A percentile compares a stretch with the other conserved stretches of the same genome.
phyloP scores from a whole-genome alignment of 2,329 filamentous ascomycete genomes.

The Epichloe coenophiala region DNA sequence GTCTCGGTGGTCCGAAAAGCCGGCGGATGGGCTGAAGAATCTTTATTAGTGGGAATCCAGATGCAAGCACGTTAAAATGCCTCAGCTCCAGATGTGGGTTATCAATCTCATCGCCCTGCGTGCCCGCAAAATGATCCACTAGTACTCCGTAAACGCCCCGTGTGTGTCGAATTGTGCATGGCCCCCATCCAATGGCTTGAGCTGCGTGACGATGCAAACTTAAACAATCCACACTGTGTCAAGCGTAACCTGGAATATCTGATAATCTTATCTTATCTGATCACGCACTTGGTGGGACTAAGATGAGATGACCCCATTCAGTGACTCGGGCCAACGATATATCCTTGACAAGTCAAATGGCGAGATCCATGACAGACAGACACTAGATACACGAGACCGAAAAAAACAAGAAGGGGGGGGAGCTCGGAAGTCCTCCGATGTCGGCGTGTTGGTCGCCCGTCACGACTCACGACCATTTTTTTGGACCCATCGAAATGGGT shows the following conservation, averaged over 20 bases:
- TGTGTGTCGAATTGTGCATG: neutral
- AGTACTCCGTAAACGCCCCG: neutral
- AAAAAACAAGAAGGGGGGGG: neutral
- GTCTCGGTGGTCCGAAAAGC: too few species aligned
- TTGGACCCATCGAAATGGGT: neutral
- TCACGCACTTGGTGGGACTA: neutral
- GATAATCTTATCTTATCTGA: constrained; percentile 1
- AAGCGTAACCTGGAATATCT: neutral
- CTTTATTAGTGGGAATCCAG: neutral
- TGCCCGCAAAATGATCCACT: neutral
- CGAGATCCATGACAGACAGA: neutral
- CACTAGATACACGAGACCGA: neutral
- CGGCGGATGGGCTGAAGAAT: too few species aligned
- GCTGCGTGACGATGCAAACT: neutral
- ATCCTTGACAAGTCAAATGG: too few species aligned
- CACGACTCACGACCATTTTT: neutral
- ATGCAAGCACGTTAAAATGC: neutral
- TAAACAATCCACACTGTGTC: neutral
- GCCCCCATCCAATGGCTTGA: neutral
- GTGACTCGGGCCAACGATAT: neutral
- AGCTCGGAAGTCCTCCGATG: neutral
- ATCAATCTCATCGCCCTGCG: neutral
- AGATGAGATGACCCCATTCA: neutral
- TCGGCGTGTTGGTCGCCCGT: neutral
- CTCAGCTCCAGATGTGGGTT: neutral